A percentile compares a stretch with the other conserved stretches of the same genome.
These are phyloP conservation scores for Phytophthora niederhauseri DNA, from an alignment of 352 stramenopile species.

Conservation along the genomic window DNA sequence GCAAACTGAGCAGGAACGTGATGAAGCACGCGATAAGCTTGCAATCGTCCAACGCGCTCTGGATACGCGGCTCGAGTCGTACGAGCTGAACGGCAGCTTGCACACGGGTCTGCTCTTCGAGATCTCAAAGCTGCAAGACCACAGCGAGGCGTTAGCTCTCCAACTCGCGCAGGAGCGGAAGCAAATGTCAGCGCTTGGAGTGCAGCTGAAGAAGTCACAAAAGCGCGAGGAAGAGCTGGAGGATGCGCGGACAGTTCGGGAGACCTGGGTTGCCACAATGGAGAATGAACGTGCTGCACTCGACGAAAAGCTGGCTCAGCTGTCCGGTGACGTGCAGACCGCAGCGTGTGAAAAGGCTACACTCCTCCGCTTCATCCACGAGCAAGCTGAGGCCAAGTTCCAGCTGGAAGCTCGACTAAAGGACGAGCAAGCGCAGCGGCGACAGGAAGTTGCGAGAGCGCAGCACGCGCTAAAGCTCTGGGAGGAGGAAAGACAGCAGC, in stretches of 20 bases:
- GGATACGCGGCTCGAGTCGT: conserved; percentile 67
- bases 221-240: conserved; percentile 52
- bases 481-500: conserved; percentile 52
- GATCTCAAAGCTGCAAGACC: conserved; percentile 74
- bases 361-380: conserved; percentile 77
- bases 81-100: conserved; percentile 69
- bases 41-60: conserved; percentile 74
- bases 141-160: conserved; percentile 60
- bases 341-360: conserved; percentile 72
- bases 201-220: conserved; percentile 35
- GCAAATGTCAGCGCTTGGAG: conserved; percentile 36
- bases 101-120: conserved; percentile 82
- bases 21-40: conserved; percentile 59
- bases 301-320: conserved; percentile 49
- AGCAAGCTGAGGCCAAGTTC: conserved; percentile 76
- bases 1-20: conserved; percentile 35
- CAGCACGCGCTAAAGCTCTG: conserved; percentile 42
- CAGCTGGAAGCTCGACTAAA: conserved; percentile 60
- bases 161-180: conserved; percentile 68
- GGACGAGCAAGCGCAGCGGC: conserved; percentile 51
- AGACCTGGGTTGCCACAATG: conserved; percentile 57
- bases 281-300: conserved; percentile 57
- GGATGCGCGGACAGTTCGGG: conserved; percentile 54
- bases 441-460: conserved; percentile 35
- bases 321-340: conserved; percentile 56